Conservation (phyloP, 495 filamentous ascomycete genomes). For the Podospora pseudopauciseta region DNA sequence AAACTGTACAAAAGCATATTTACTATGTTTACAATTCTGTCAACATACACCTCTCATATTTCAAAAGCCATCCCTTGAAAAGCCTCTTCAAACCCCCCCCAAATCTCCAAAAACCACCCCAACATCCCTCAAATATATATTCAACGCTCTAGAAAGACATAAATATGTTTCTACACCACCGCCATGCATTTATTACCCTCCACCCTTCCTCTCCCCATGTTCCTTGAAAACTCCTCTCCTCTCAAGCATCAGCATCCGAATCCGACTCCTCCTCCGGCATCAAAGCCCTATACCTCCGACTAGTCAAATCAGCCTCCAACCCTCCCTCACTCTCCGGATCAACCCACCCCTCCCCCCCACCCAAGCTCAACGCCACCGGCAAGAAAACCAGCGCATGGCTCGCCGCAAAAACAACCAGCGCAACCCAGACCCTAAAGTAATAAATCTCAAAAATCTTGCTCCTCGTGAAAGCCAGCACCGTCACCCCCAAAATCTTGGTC, state of each 20-base stretch:
- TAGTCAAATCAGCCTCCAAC: slow-evolving; percentile 74
- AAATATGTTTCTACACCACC: no score
- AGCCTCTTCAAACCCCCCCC: no score
- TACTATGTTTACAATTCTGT: no score
- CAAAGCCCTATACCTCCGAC: slow-evolving; percentile 43
- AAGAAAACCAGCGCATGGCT: slow-evolving; percentile 86
- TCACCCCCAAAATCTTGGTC: slow-evolving; percentile 90
- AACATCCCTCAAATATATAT: no score
- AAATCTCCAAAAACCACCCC: no score
- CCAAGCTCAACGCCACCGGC: slow-evolving; percentile 73
- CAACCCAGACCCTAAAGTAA: slow-evolving; percentile 95
- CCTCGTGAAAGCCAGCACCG: slow-evolving; percentile 86
- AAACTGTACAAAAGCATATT: no score
- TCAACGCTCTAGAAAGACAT: no score
- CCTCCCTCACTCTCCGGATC: slow-evolving; percentile 81
- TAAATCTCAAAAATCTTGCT: slow-evolving; percentile 99
- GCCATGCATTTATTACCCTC: no score
- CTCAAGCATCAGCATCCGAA: not conserved
- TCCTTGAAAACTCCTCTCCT: no score
- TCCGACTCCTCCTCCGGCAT: slow-evolving; percentile 28
- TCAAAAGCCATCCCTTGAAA: no score
- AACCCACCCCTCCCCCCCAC: slow-evolving; percentile 86
- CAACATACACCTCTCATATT: no score
- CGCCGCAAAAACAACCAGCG: slow-evolving; percentile 84
- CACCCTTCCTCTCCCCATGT: no score